These are phyloP conservation scores for Perkinsus chesapeaki DNA, from an alignment of 169 alveolate genomes.

Conservation along the genomic window DNA sequence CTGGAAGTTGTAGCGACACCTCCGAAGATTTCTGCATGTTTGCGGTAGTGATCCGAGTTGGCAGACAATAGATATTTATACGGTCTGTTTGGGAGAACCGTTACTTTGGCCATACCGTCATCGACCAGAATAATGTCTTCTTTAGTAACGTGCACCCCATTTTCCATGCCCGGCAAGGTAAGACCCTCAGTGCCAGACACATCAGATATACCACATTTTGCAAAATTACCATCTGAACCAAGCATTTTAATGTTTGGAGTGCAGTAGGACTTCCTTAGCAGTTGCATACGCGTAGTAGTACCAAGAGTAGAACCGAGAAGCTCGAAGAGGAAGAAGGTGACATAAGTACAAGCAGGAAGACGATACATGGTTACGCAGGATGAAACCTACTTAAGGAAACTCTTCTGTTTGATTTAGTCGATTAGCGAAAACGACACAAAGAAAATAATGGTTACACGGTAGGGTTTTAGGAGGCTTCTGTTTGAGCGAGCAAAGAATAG, in stretches of 20 bases:
- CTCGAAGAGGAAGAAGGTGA: no score
- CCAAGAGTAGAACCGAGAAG: no score
- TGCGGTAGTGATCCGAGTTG: background rate
- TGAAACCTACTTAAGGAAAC: no score
- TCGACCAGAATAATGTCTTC: background rate
- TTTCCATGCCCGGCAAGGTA: background rate
- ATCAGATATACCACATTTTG: background rate
- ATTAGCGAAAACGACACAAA: no score
- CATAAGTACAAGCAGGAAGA: no score
- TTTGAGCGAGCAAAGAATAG: no score
- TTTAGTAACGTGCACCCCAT: background rate
- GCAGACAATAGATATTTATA: background rate
- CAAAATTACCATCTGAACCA: background rate
- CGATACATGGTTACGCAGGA: no score
- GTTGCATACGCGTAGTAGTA: background rate
- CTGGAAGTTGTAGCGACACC: background rate
- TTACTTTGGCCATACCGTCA: background rate
- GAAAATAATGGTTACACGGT: no score
- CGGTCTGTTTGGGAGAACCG: background rate
- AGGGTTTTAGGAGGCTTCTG: no score
- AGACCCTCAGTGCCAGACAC: background rate
- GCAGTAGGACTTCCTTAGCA: background rate
- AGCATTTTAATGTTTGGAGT: background rate
- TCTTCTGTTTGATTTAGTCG: no score
- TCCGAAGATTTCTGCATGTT: background rate